phyloP scores from a whole-genome alignment of 805 yeast genomes.

The Saturnispora halmiae region DNA sequence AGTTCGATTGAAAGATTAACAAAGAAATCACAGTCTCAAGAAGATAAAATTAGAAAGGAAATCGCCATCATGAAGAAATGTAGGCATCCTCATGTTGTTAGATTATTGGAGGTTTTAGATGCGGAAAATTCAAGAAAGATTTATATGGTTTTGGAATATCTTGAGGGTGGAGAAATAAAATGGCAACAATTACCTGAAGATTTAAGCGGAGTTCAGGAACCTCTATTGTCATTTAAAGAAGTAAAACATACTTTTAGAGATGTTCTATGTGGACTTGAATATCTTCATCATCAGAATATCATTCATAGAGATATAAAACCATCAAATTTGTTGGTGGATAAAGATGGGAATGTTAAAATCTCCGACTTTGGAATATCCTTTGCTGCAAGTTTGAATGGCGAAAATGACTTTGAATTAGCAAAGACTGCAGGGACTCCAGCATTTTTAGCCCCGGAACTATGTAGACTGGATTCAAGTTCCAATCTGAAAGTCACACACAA shows the following conservation, averaged over 20 bases:
- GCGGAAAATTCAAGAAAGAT: slow-evolving; percentile 77
- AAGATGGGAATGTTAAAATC: slow-evolving; percentile 71
- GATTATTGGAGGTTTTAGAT: slow-evolving; percentile 77
- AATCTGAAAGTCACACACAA: slow-evolving; percentile 59
- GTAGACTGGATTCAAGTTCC: slow-evolving; percentile 44
- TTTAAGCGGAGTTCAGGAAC: slow-evolving; percentile 32
- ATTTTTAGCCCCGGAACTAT: slow-evolving; percentile 89
- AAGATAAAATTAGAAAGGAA: slow-evolving; percentile 72
- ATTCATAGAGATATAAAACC: slow-evolving; percentile 96
- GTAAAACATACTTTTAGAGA: slow-evolving; percentile 71
- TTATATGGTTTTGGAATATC: slow-evolving; percentile 80
- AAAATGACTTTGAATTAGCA: slow-evolving; percentile 71
- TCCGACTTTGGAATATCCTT: slow-evolving; percentile 96
- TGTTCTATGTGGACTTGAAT: slow-evolving; percentile 80
- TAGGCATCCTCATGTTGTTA: slow-evolving; percentile 87
- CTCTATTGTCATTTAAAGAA: slow-evolving; percentile 57
- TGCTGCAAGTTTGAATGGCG: slow-evolving; percentile 42
- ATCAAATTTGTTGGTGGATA: slow-evolving; percentile 70
- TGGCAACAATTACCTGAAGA: slow-evolving; percentile 50
- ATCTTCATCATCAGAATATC: slow-evolving; percentile 80
- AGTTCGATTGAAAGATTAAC: slow-evolving; percentile 32
- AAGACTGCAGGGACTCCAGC: slow-evolving; percentile 98
- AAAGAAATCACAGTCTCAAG: slow-evolving; percentile 34
- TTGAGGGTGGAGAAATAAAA: slow-evolving; percentile 81
- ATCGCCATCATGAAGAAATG: slow-evolving; percentile 91